Conservation (phyloP, 495 filamentous ascomycete species). For the Penicillium coprophilum region DNA sequence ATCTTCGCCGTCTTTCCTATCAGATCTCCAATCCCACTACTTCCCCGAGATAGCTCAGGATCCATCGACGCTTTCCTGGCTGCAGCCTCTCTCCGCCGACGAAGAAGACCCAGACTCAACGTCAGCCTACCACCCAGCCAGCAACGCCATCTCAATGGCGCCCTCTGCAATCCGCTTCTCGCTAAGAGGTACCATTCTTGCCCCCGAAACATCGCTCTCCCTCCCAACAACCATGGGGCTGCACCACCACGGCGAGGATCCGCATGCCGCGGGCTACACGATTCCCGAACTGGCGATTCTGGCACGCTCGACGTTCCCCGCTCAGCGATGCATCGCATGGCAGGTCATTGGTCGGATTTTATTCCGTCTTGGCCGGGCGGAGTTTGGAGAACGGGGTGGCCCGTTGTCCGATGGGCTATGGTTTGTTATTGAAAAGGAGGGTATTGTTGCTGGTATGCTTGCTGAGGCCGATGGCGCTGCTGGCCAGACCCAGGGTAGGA, state of each 20-base stretch:
- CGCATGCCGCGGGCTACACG: conserved; percentile 92
- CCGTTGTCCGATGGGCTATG: conserved; percentile 65
- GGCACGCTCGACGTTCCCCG: conserved; percentile 75
- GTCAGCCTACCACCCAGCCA: conserved; percentile 76
- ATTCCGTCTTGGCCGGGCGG: conserved; percentile 75
- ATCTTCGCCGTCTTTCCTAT: conserved; percentile 74
- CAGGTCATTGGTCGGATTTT: conserved; percentile 85
- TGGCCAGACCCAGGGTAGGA: conserved; percentile 11
- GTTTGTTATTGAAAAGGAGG: conserved; percentile 73
- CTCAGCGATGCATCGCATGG: conserved; percentile 87
- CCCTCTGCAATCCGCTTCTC: conserved; percentile 83
- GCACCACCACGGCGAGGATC: conserved; percentile 92
- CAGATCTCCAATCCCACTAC: conserved; percentile 82
- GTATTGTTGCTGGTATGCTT: conserved; percentile 69
- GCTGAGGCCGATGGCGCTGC: conserved; percentile 58
- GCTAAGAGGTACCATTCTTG: conserved; percentile 73
- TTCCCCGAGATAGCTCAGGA: conserved; percentile 85
- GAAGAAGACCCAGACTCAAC: conserved; percentile 44
- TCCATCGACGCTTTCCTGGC: conserved; percentile 85
- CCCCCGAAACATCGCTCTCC: conserved; percentile 67
- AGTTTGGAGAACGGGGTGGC: conserved; percentile 66
- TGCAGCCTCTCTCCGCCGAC: conserved; percentile 68
- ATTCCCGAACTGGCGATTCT: conserved; percentile 83
- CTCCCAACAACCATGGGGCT: conserved; percentile 75
- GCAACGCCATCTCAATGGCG: conserved; percentile 60